A percentile compares a stretch with the other conserved stretches of the same genome.
These are phyloP conservation scores for Blastobotrys aristatus DNA, from an alignment of 1,139 yeast genomes.

Conservation along the genomic window DNA sequence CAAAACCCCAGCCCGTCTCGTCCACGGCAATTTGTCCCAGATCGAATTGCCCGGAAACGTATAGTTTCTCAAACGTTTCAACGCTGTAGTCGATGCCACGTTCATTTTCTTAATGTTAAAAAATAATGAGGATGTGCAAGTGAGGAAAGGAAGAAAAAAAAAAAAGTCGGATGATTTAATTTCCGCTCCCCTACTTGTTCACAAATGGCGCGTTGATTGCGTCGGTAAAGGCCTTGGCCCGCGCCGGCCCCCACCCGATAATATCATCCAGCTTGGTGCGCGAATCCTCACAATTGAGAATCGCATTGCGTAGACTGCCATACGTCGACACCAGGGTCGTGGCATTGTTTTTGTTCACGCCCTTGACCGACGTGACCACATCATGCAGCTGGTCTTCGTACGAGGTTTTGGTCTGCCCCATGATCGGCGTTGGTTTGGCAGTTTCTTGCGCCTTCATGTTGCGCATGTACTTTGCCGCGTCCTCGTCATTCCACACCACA, in stretches of 20 bases:
- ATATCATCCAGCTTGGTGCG: conserved; percentile 31
- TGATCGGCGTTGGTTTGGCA: conserved; percentile 37
- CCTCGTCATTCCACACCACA: conserved; percentile 77
- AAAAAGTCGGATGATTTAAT: background rate
- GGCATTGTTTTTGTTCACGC: conserved; percentile 58
- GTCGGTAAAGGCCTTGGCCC: conserved; percentile 42
- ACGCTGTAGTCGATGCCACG: conserved; percentile 1
- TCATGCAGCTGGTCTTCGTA: conserved; percentile 49
- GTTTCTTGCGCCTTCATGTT: conserved; percentile 33
- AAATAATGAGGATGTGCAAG: background rate
- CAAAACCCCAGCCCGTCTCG: conserved; percentile 73
- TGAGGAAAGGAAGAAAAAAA: background rate
- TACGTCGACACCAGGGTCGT: conserved; percentile 49
- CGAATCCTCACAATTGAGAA: conserved; percentile 37
- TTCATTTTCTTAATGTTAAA: conserved; percentile 1
- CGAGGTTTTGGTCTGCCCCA: conserved; percentile 42
- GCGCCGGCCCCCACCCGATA: conserved; percentile 54
- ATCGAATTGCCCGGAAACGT: conserved; percentile 24
- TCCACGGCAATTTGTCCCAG: conserved; percentile 54
- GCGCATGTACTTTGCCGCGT: conserved; percentile 72
- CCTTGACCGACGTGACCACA: conserved; percentile 47
- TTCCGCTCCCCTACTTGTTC: background rate
- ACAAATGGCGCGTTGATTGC: conserved; percentile 51
- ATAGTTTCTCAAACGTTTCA: conserved; percentile 4
- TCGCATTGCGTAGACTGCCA: conserved; percentile 47